phyloP scores from a whole-genome alignment of 345 rosid genomes.

The Noccaea bulbosa region DNA sequence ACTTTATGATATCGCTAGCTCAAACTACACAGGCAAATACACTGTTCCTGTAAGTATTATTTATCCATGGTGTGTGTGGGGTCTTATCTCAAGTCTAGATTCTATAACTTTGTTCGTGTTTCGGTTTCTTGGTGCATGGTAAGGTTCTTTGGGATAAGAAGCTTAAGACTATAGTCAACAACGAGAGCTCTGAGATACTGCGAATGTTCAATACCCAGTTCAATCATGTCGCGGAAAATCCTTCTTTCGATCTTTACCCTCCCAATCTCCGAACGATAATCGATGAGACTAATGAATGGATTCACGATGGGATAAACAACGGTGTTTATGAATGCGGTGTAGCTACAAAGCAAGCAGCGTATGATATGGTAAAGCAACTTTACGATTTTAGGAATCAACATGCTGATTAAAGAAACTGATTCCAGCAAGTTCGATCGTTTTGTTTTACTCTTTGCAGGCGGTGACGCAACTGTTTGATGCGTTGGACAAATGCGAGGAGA shows the following conservation, averaged over 20 bases:
- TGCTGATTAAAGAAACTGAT: neutral
- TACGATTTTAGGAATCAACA: neutral
- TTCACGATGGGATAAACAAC: slow-evolving; percentile 48
- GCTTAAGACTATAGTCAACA: slow-evolving; percentile 57
- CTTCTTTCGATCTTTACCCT: slow-evolving; percentile 53
- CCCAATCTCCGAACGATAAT: slow-evolving; percentile 45
- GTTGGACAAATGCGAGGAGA: slow-evolving; percentile 71
- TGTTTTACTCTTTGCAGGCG: slow-evolving; percentile 50
- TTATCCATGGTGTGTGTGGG: slow-evolving; percentile 1
- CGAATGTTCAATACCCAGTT: slow-evolving; percentile 54
- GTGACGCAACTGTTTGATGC: slow-evolving; percentile 63
- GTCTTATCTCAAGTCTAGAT: neutral
- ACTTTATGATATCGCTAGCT: slow-evolving; percentile 75
- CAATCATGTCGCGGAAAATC: slow-evolving; percentile 51
- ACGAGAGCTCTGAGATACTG: slow-evolving; percentile 60
- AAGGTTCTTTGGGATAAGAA: slow-evolving; percentile 67
- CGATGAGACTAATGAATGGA: slow-evolving; percentile 52
- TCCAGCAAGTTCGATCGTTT: slow-evolving; percentile 7
- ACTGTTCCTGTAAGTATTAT: slow-evolving; percentile 76
- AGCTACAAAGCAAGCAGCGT: slow-evolving; percentile 54
- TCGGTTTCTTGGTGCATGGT: slow-evolving; percentile 3
- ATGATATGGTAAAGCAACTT: slow-evolving; percentile 48
- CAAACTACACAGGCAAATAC: slow-evolving; percentile 69
- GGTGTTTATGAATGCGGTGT: slow-evolving; percentile 59
- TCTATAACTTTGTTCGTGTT: neutral